Base-by-base conservation (phyloP, 2,329 filamentous ascomycete genomes). In the Ploettnerulaceae sp. region DNA sequence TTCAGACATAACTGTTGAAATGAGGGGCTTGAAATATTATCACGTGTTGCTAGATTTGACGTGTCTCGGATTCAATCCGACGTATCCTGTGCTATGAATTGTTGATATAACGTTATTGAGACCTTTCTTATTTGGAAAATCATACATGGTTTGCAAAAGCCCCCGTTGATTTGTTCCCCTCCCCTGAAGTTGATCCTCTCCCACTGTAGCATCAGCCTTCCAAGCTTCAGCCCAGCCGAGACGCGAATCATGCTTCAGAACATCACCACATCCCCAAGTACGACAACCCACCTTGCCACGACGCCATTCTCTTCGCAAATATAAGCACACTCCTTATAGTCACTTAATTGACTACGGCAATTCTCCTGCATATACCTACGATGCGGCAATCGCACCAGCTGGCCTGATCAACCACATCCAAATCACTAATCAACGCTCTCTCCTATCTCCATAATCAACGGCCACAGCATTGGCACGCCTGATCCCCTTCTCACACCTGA, bases 281-380 rank as follows among this genome's bases (percentile, higher is more conserved):
- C 15, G 28, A 47, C 32, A 47, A 36, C 25, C 32, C 47, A 42
- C 31, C 33, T 36, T 44, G n/a, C 32, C 21, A 17, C 31, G 24
- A 21, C 29, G 48, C 41, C 38, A 20, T 45, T 48, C 41, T 31
- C 37, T 45, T 41, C 24, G 22, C 22, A 39, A 33, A 14, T 11
- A 28, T 7, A 28, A 7, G 34, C 31, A 52, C 47, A 50, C 45
- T 56, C 49, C 44, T 51, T 49, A 49, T 39, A 21, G 45, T 45
- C 37, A 31, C 53, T 38, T 47, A 38, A 51, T 39, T 46, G 41
- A 54, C 26, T 45, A 48, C 57, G 61, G 60, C 59, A 52, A 58
- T 57, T 33, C 56, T 62, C 26, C n/a, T n/a, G 38, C 25, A 43
- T 22, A 35, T n/a, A 17, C 8, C 12, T 39, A 39, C 22, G 33